phyloP scores from a whole-genome alignment of 768 basidiomycete species.

The Tulasnella sp. region DNA sequence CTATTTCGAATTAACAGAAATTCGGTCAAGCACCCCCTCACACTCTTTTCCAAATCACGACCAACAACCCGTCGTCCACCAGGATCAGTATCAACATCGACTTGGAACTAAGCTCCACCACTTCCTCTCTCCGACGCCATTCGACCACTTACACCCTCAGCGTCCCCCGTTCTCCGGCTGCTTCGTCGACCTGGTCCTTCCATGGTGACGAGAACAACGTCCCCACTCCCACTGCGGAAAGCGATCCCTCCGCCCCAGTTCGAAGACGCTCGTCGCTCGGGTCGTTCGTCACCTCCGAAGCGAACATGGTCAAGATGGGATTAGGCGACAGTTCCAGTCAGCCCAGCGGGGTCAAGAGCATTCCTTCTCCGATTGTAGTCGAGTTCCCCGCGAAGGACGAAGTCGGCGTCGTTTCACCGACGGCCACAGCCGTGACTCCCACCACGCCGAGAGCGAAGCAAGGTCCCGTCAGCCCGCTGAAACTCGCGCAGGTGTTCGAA shows the following conservation, averaged over 20 bases:
- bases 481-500: neutral
- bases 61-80: neutral
- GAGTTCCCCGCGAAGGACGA: neutral
- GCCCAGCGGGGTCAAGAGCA: neutral
- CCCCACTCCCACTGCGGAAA: neutral
- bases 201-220: constrained; percentile 2
- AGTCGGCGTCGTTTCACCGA: neutral
- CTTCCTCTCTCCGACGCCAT: neutral
- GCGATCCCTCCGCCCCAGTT: neutral
- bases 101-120: neutral
- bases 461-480: neutral
- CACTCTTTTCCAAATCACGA: constrained; percentile 24
- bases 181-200: constrained; percentile 4
- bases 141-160: neutral
- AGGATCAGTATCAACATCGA: constrained; percentile 4
- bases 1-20: neutral
- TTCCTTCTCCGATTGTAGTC: neutral
- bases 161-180: neutral
- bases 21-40: constrained; percentile 21
- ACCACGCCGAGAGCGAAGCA: neutral
- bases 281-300: neutral
- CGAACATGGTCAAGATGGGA: neutral
- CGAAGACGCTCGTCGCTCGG: neutral
- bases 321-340: neutral
- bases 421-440: neutral